Evolutionary conservation across 805 yeast species (phyloP), one percentile per base, ranked within the genome.

Genomic region (Saccharomycopsis guyanensis): DNA sequence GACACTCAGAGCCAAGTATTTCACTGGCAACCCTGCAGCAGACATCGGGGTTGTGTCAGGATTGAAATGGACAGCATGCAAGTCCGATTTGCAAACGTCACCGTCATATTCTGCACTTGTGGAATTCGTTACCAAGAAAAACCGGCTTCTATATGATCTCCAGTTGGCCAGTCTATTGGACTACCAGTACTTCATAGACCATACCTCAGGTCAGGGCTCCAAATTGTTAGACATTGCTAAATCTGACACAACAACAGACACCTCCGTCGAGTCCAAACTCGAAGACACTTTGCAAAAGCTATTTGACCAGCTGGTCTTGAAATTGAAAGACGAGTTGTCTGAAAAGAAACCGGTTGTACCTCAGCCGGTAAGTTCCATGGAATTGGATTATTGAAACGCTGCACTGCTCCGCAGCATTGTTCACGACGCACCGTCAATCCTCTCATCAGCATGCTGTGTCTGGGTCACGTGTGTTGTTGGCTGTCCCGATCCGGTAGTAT

Each of bases 241-340:
- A 13, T 10, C 8, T 8, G 32, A 27, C 13, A n/a, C n/a, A n/a
- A n/a, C n/a, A n/a, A n/a, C n/a, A n/a, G 29, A 6, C 10, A 25
- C 29, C 10, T 10, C 6, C 10, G 10, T 10, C 29, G 29, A 25
- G 29, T 25, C 29, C 10, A 18, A 15, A 15, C 29, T 25, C 29
- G 18, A 33, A 6, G 37, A 33, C 10, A 15, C 19, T 15, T 8
- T 33, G 7, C 8, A 10, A 15, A 8, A 12, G 37, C 10, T 15
- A 12, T 33, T 15, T 18, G 37, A 33, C 10, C 37, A 33, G 24
- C 33, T 29, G 29, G 16, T 31, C 27, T 38, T 3, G 20, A 20
- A 19, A 38, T 20, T 32, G 15, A 48, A 44, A 33, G 51, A 48
- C 22, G 48, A 48, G 13, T n/a, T 40, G 3, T 42, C 46, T 12